Percentiles rank a stretch among this genome's conserved stretches.
Evolutionary conservation across 2,329 filamentous ascomycete genomes (phyloP).

Genomic region (Lizonia empirigonia): DNA sequence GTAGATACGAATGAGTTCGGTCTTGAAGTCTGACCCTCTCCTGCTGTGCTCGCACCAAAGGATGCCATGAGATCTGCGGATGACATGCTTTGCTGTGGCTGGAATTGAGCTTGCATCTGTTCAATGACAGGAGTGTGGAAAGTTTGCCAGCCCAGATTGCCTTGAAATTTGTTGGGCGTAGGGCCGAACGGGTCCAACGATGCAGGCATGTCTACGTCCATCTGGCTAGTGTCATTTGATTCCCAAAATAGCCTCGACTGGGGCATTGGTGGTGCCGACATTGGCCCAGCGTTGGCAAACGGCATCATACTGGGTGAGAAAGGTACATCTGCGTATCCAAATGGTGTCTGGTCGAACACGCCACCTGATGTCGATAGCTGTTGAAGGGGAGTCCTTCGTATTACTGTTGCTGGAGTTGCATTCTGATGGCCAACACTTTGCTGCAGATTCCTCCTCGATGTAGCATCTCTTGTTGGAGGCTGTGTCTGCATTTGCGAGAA

Average conservation of each 20-base stretch:
- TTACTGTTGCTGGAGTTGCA: conserved; percentile 48
- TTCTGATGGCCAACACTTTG: conserved; percentile 36
- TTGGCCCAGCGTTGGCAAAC: conserved; percentile 57
- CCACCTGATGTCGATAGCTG: conserved; percentile 32
- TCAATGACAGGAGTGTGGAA: conserved; percentile 36
- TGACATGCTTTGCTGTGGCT: conserved; percentile 37
- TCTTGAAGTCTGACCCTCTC: conserved; percentile 27
- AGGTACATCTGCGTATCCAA: conserved; percentile 60
- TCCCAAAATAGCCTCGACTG: conserved; percentile 53
- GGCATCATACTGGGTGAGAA: conserved; percentile 64
- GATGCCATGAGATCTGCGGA: conserved; percentile 31
- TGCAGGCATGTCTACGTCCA: conserved; percentile 45
- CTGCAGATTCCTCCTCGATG: conserved; percentile 55
- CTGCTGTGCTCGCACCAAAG: conserved; percentile 29
- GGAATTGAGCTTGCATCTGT: conserved; percentile 45
- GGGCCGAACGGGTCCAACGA: conserved; percentile 44
- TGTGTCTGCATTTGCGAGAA: conserved; percentile 64
- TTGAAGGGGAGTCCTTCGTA: conserved; percentile 47
- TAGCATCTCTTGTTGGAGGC: conserved; percentile 62
- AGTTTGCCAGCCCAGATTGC: conserved; percentile 39
- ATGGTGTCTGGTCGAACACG: conserved; percentile 47
- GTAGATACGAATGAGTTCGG: conserved; percentile 44
- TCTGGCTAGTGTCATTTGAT: conserved; percentile 36
- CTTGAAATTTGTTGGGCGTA: conserved; percentile 43
- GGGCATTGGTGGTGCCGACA: conserved; percentile 62